Conservation (phyloP, 176 grass and related monocot genomes). For the Alloteropsis semialata region DNA sequence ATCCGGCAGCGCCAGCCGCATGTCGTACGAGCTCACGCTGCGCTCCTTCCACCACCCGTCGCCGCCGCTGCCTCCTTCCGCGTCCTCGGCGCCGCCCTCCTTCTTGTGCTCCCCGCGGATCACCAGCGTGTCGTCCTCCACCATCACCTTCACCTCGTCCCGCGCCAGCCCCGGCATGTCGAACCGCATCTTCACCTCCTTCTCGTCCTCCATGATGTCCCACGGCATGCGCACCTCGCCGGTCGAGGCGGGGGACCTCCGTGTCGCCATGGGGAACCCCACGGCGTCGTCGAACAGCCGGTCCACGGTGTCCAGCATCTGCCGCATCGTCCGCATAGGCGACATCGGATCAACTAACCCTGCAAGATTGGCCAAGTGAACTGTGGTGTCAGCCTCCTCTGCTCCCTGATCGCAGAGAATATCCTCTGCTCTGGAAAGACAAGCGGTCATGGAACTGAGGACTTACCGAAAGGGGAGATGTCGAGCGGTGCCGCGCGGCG, state of each 20-base stretch:
- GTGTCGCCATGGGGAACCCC: slow-evolving; percentile 25
- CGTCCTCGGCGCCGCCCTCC: slow-evolving; percentile 19
- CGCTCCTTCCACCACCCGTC: slow-evolving; percentile 59
- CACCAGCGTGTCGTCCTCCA: slow-evolving; percentile 69
- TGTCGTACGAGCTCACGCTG: slow-evolving; percentile 58
- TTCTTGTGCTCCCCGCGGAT: slow-evolving; percentile 62
- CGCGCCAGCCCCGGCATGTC: slow-evolving; percentile 70
- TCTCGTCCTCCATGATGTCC: slow-evolving; percentile 67
- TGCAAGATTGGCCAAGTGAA: too few relatives aligned
- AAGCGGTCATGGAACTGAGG: background rate
- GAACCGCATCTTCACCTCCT: slow-evolving; percentile 77
- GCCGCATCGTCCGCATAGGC: slow-evolving; percentile 77
- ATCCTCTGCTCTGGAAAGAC: background rate
- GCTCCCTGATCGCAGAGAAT: background rate
- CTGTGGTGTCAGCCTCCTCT: background rate
- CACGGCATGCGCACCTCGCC: slow-evolving; percentile 51
- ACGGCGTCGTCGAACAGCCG: slow-evolving; percentile 69
- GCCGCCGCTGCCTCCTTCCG: background rate
- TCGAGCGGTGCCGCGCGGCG: slow-evolving; percentile 35
- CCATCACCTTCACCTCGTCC: slow-evolving; percentile 75
- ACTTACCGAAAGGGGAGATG: slow-evolving; percentile 64
- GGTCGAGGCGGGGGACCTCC: slow-evolving; percentile 10
- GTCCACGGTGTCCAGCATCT: slow-evolving; percentile 93
- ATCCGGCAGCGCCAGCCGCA: slow-evolving; percentile 49
- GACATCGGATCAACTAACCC: slow-evolving; percentile 70